Evolutionary conservation across 345 rosid genomes (phyloP).

Genomic region (Moricandia moricandioides): DNA sequence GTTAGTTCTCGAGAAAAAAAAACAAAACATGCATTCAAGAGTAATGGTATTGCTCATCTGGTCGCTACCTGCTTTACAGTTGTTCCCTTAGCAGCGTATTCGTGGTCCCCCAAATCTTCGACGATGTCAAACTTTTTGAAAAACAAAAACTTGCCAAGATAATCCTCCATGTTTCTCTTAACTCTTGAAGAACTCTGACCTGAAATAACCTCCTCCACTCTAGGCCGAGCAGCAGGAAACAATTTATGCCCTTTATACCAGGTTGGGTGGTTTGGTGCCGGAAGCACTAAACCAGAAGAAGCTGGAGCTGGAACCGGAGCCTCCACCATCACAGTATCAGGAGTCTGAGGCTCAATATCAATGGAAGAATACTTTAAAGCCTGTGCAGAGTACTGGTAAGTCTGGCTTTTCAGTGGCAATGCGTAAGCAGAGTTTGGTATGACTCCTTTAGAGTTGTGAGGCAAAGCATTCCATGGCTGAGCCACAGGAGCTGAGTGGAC

Average conservation of each 20-base stretch:
- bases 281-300: conserved; percentile 23
- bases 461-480: neutral
- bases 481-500: neutral
- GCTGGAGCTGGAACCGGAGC: conserved; percentile 3
- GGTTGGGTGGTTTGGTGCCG: neutral
- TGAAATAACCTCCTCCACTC: conserved; percentile 14
- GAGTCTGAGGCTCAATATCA: conserved; percentile 33
- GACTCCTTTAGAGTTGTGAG: conserved; percentile 21
- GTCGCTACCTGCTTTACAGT: conserved; percentile 52
- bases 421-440: conserved; percentile 25
- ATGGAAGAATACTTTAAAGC: neutral
- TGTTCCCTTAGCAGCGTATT: conserved; percentile 41
- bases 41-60: neutral
- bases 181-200: conserved; percentile 29
- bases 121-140: conserved; percentile 82
- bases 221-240: conserved; percentile 1
- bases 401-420: conserved; percentile 20
- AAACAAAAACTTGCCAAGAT: conserved; percentile 46
- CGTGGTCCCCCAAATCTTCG: conserved; percentile 70
- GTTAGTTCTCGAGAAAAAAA: neutral
- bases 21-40: conserved; percentile 1
- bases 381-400: neutral
- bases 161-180: conserved; percentile 44
- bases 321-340: conserved; percentile 2
- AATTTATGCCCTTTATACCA: neutral